These are phyloP conservation scores for Colletotrichum liriopes DNA, from an alignment of 2,329 filamentous ascomycete genomes.

Conservation along the genomic window DNA sequence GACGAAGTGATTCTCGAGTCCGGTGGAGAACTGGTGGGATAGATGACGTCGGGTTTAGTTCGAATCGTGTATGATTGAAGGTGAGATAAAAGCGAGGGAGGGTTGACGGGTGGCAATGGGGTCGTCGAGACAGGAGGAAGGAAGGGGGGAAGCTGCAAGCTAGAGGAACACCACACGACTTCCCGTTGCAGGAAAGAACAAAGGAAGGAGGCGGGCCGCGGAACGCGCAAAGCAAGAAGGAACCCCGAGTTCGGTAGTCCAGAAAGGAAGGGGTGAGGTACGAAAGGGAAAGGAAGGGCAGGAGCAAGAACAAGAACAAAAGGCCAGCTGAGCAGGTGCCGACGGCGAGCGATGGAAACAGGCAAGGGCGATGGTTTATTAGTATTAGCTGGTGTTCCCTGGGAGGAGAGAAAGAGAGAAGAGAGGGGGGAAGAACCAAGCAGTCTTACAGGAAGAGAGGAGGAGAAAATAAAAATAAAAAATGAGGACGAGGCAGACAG, in stretches of 20 bases:
- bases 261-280: conserved; percentile 5
- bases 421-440: not conserved
- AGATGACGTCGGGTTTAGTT: not conserved
- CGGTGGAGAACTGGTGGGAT: not conserved
- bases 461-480: conserved; percentile 11
- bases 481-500: conserved; percentile 12
- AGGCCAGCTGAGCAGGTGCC: conserved; percentile 1
- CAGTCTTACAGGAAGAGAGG: not conserved
- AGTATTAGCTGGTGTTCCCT: conserved; percentile 8
- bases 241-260: conserved; percentile 6
- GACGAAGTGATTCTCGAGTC: not conserved
- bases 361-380: conserved; percentile 2
- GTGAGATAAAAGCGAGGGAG: conserved; percentile 10
- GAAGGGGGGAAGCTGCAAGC: not conserved
- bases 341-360: not conserved
- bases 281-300: not conserved
- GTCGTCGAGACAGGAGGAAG: not conserved
- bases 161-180: not conserved
- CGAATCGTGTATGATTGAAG: not conserved
- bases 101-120: not conserved
- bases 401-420: not conserved
- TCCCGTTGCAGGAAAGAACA: conserved; percentile 19
- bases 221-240: not conserved
- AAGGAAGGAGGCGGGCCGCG: conserved; percentile 3
- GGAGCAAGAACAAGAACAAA: not conserved